Evolutionary conservation across 1,284 basidiomycete species (phyloP).

Genomic region (Volvariella volvacea): DNA sequence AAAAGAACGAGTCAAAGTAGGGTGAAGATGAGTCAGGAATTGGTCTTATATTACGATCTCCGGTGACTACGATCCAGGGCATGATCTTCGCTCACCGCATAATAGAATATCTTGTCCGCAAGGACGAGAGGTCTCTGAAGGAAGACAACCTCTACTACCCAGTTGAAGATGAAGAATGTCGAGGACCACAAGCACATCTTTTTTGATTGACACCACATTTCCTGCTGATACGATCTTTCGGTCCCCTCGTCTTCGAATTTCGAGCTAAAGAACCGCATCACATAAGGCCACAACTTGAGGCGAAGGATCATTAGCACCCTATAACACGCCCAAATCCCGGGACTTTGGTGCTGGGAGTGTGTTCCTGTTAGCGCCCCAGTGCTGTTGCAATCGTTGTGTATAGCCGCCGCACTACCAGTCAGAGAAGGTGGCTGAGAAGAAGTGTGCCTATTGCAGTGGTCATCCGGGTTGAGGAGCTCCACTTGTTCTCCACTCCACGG

Average conservation of each 20-base stretch:
- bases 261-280: conserved; percentile 46
- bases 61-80: not conserved
- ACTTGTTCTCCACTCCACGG: conserved; percentile 49
- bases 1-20: no score
- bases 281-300: conserved; percentile 28
- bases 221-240: conserved; percentile 50
- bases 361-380: no score
- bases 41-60: no score
- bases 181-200: conserved; percentile 58
- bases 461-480: not conserved
- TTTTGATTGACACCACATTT: conserved; percentile 41
- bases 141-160: conserved; percentile 56
- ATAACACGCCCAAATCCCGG: not conserved
- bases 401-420: no score
- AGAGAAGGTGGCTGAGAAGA: not conserved
- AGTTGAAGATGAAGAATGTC: conserved; percentile 63
- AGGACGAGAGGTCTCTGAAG: conserved; percentile 26
- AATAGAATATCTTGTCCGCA: conserved; percentile 57
- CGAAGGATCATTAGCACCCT: conserved; percentile 21
- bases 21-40: no score
- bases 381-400: no score
- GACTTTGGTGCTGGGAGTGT: not conserved
- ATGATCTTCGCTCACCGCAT: conserved; percentile 36
- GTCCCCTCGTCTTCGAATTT: conserved; percentile 52
- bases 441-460: not conserved